Percentiles rank a stretch among this genome's conserved stretches.
phyloP scores from a whole-genome alignment of 805 yeast species.

The Starmerella asiatica region DNA sequence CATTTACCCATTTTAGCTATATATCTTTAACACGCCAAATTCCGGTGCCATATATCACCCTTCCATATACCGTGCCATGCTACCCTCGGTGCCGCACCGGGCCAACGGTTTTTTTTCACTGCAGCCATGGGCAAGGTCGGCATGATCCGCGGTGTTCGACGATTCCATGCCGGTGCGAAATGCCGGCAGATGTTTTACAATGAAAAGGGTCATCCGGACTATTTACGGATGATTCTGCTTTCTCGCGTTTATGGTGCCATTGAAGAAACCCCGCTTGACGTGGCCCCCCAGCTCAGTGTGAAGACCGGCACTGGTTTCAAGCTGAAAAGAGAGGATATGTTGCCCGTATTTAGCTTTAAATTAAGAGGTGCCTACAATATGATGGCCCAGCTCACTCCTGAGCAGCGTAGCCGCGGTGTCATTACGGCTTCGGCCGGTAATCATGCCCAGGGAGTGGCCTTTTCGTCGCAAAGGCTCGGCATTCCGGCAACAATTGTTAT shows the following conservation, averaged over 20 bases:
- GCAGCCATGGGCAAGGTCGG: too few species aligned
- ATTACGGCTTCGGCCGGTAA: conserved; percentile 98
- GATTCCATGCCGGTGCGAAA: background rate
- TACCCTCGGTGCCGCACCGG: too few species aligned
- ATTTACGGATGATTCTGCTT: conserved; percentile 75
- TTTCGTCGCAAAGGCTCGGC: conserved; percentile 65
- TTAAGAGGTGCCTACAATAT: conserved; percentile 95
- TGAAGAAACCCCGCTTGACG: conserved; percentile 72
- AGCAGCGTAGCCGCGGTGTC: conserved; percentile 64
- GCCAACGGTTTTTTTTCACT: too few species aligned
- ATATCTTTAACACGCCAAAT: too few species aligned
- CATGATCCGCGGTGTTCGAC: too few species aligned
- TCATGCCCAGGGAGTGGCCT: conserved; percentile 99
- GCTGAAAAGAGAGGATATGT: conserved; percentile 80
- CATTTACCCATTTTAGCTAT: too few species aligned
- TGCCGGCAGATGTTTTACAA: conserved; percentile 5
- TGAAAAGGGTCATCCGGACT: conserved; percentile 64
- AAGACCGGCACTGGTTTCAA: conserved; percentile 62
- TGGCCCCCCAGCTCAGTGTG: conserved; percentile 61
- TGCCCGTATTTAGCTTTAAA: conserved; percentile 93
- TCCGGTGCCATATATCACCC: too few species aligned
- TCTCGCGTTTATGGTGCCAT: conserved; percentile 92
- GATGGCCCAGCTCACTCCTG: conserved; percentile 65
- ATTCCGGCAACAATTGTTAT: conserved; percentile 94
- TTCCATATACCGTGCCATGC: too few species aligned